Evolutionary conservation across 306 rosid species (phyloP).

Genomic region (Inga leiocalycina): DNA sequence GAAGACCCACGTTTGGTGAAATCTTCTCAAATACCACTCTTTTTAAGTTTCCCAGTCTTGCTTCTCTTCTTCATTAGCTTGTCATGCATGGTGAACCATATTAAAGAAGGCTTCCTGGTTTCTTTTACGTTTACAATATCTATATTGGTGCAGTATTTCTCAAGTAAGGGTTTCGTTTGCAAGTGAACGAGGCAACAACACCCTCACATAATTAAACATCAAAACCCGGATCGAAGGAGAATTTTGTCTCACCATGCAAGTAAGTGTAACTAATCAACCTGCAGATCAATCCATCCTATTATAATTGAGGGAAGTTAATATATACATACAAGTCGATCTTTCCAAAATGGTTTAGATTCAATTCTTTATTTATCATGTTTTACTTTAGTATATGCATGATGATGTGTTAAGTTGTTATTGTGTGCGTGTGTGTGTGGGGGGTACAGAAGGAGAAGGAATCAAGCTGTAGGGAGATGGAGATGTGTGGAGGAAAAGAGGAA

Average conservation of each 20-base stretch:
- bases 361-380: not conserved
- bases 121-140: not conserved
- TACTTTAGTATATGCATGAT: not conserved
- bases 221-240: conserved; percentile 18
- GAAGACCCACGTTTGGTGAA: conserved; percentile 71
- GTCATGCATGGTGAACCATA: conserved; percentile 43
- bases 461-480: conserved; percentile 16
- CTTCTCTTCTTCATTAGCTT: conserved; percentile 29
- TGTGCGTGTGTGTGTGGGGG: conserved; percentile 22
- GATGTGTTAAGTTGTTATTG: not conserved
- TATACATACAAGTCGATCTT: not conserved
- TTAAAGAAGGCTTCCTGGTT: not conserved
- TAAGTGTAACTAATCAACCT: conserved; percentile 13
- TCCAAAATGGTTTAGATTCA: not conserved
- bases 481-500: conserved; percentile 42
- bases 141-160: conserved; percentile 15
- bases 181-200: not conserved
- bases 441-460: conserved; percentile 36
- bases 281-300: not conserved
- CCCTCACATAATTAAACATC: not conserved
- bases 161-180: conserved; percentile 18
- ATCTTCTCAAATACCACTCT: conserved; percentile 59
- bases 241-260: conserved; percentile 31
- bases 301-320: not conserved
- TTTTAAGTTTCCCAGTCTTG: not conserved